Evolutionary conservation across 2,329 filamentous ascomycete species (phyloP).

Genomic region (Aspergillus novoparasiticus): DNA sequence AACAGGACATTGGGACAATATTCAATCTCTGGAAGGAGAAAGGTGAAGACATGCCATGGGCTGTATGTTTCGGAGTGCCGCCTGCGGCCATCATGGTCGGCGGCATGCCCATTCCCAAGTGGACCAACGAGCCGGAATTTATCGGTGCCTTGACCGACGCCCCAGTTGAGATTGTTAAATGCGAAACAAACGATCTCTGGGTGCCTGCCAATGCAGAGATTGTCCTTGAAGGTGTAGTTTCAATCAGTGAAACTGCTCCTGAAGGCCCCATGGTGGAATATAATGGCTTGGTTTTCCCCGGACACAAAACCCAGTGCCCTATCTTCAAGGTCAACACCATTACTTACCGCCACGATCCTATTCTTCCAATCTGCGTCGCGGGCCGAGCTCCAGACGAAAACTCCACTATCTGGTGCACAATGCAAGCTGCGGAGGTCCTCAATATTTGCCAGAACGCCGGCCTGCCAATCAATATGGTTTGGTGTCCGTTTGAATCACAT

Average conservation of each 20-base stretch:
- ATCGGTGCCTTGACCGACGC: slow-evolving; percentile 18
- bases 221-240: slow-evolving; percentile 23
- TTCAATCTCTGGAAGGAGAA: slow-evolving; percentile 24
- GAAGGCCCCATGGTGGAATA: slow-evolving; percentile 28
- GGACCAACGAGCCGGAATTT: slow-evolving; percentile 16
- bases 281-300: slow-evolving; percentile 22
- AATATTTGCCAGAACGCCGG: slow-evolving; percentile 20
- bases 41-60: slow-evolving; percentile 24
- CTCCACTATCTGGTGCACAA: slow-evolving; percentile 23
- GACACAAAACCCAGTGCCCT: slow-evolving; percentile 14
- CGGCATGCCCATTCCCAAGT: slow-evolving; percentile 19
- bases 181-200: slow-evolving; percentile 24
- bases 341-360: slow-evolving; percentile 21
- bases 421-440: slow-evolving; percentile 21
- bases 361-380: slow-evolving; percentile 21
- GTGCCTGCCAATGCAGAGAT: slow-evolving; percentile 26
- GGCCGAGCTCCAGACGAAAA: slow-evolving; percentile 23
- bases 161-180: slow-evolving; percentile 21
- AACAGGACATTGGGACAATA: slow-evolving; percentile 24
- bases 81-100: slow-evolving; percentile 22
- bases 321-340: slow-evolving; percentile 23
- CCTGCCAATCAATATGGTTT: slow-evolving; percentile 19
- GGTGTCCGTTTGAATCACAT: slow-evolving; percentile 25
- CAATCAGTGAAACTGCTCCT: slow-evolving; percentile 16
- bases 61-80: slow-evolving; percentile 22